Conservation (phyloP, 2,329 filamentous ascomycete genomes). For the Monilinia aucupariae region DNA sequence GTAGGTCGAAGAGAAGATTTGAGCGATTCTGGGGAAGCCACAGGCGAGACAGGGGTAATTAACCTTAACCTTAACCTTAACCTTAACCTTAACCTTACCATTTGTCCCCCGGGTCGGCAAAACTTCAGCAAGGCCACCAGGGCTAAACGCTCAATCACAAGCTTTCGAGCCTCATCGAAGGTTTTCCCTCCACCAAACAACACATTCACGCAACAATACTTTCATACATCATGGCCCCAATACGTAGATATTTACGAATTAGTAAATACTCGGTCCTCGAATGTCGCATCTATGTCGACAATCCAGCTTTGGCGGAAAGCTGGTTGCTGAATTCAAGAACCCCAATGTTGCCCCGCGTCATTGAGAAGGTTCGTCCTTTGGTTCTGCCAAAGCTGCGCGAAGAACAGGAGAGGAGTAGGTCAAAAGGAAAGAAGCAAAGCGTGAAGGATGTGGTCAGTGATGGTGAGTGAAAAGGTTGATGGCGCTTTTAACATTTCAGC, state of each 20-base stretch:
- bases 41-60: neutral
- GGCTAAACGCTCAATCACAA: neutral
- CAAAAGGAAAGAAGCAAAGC: constrained; percentile 52
- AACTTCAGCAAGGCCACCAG: neutral
- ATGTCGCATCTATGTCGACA: constrained; percentile 91
- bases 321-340: constrained; percentile 78
- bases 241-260: constrained; percentile 84
- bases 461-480: constrained; percentile 46
- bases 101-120: neutral
- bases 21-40: neutral
- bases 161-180: neutral
- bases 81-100: no score
- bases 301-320: constrained; percentile 72
- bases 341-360: constrained; percentile 73
- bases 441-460: constrained; percentile 83
- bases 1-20: no score
- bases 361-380: constrained; percentile 76
- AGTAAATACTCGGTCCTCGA: constrained; percentile 94
- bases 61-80: no score
- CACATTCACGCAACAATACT: neutral
- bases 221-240: constrained; percentile 63
- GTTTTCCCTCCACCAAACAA: neutral
- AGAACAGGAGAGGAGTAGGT: constrained; percentile 63
- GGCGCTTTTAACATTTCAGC: neutral
- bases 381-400: constrained; percentile 89